Percentiles rank a stretch among this genome's conserved stretches.
Evolutionary conservation across 2,329 filamentous ascomycete genomes (phyloP).

Genomic region (Ascochyta pisi): DNA sequence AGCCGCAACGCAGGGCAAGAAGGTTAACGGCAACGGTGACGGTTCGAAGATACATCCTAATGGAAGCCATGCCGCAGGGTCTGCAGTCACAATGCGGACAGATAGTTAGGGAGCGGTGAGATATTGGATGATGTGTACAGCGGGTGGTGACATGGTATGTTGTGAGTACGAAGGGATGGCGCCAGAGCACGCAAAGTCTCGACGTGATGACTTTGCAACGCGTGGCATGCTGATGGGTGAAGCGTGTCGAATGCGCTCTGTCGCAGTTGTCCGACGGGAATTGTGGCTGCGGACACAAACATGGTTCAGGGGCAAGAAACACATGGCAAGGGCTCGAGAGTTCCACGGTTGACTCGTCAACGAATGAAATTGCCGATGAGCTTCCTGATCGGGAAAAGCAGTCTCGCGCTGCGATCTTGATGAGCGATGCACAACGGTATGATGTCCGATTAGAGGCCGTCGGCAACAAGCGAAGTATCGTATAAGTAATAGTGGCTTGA

Average conservation of each 20-base stretch:
- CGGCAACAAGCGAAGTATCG: slow-evolving; percentile 37
- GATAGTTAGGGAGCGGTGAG: slow-evolving; percentile 11
- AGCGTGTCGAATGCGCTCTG: not conserved
- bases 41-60: not conserved
- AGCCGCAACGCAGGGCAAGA: slow-evolving; percentile 23
- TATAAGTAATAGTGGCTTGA: slow-evolving; percentile 28
- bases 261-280: slow-evolving; percentile 8
- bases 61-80: slow-evolving; percentile 1
- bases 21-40: slow-evolving; percentile 1
- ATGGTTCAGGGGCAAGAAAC: slow-evolving; percentile 11
- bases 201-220: slow-evolving; percentile 25
- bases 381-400: slow-evolving; percentile 27
- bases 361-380: slow-evolving; percentile 20
- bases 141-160: slow-evolving; percentile 26
- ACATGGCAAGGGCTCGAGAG: slow-evolving; percentile 4
- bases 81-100: not conserved
- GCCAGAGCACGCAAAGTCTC: slow-evolving; percentile 25
- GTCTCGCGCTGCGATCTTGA: not conserved
- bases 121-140: slow-evolving; percentile 16
- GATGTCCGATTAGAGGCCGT: slow-evolving; percentile 9
- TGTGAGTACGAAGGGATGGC: slow-evolving; percentile 19
- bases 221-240: slow-evolving; percentile 25
- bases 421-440: not conserved
- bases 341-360: slow-evolving; percentile 22
- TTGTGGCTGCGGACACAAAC: slow-evolving; percentile 5